Evolutionary conservation across 2,329 filamentous ascomycete species (phyloP), one percentile per base, ranked within the genome.

Genomic region (Colletotrichum sp.): DNA sequence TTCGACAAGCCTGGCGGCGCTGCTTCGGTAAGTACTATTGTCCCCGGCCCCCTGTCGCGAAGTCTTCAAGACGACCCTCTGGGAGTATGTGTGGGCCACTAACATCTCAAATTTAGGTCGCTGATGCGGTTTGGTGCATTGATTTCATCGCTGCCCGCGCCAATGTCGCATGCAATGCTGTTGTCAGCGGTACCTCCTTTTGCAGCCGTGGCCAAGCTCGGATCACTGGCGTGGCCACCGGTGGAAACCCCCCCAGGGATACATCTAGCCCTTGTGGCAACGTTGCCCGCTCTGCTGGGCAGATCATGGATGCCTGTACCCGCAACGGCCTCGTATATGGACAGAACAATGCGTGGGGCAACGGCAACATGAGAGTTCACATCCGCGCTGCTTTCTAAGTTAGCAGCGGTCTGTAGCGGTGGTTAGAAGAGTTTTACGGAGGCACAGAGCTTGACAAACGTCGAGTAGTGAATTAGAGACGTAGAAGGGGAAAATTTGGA

Each of bases 51-150:
- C 44, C 9, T 48, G 44, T 13, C 44, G n/a, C 13, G n/a, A 52
- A 13, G n/a, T 13, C 44, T 4, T 52, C 12, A 52, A 6, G n/a
- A 52, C n/a, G 44, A 52, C 44, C 6, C 44, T 52, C 6, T n/a
- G n/a, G 11, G 44, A 12, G 44, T 7, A 12, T 52, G 44, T 25
- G 1, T 1, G 13, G 19, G 11, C 15, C 12, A 22, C 59, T 74
- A 25, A 74, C 3, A 27, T 22, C 34, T 9, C 16, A 13, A 11
- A 8, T 6, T 5, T 27, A 74, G 71, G 71, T 59, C n/a, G 44
- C 71, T 32, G 71, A 74, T 44, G 67, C 71, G 30, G 71, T 70
- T 15, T 74, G 71, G 71, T 74, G 71, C 44, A 74, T 74, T 27
- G 71, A 74, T 30, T 74, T 74, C 67, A 71, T 74, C 57, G 71